Percentiles rank a stretch among this genome's conserved stretches.
phyloP scores from a whole-genome alignment of 495 filamentous ascomycete species.

The Talaromyces trachyspermus region DNA sequence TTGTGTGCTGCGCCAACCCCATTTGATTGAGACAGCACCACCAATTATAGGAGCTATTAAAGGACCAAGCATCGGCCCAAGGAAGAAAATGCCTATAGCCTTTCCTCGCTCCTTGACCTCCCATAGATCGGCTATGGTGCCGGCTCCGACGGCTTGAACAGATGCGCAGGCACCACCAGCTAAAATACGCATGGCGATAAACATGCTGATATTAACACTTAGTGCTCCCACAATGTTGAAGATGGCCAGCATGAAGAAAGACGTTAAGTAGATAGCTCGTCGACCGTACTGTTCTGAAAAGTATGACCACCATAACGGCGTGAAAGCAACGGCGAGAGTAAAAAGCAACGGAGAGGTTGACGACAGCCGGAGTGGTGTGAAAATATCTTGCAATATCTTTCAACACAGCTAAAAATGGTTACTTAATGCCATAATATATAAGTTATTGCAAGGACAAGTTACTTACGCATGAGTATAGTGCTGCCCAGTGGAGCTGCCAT shows the following conservation, averaged over 20 bases:
- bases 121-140: conserved; percentile 9
- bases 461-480: conserved; percentile 62
- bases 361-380: conserved; percentile 46
- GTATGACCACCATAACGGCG: conserved; percentile 70
- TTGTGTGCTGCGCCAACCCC: conserved; percentile 9
- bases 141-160: conserved; percentile 12
- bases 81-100: conserved; percentile 12
- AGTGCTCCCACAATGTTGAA: conserved; percentile 58
- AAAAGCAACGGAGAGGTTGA: conserved; percentile 66
- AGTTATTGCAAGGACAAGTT: not conserved
- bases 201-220: conserved; percentile 64
- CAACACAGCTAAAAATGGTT: not conserved
- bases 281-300: conserved; percentile 56
- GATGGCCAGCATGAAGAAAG: conserved; percentile 60
- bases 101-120: conserved; percentile 3
- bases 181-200: conserved; percentile 76
- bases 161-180: conserved; percentile 63
- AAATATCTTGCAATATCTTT: conserved; percentile 30
- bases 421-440: not conserved
- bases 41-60: conserved; percentile 11
- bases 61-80: conserved; percentile 11
- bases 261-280: conserved; percentile 64
- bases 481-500: conserved; percentile 67
- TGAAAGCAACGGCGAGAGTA: conserved; percentile 70
- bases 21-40: conserved; percentile 6